Evolutionary conservation across 2,329 filamentous ascomycete species (phyloP).

Genomic region (Neonectria neomacrospora): DNA sequence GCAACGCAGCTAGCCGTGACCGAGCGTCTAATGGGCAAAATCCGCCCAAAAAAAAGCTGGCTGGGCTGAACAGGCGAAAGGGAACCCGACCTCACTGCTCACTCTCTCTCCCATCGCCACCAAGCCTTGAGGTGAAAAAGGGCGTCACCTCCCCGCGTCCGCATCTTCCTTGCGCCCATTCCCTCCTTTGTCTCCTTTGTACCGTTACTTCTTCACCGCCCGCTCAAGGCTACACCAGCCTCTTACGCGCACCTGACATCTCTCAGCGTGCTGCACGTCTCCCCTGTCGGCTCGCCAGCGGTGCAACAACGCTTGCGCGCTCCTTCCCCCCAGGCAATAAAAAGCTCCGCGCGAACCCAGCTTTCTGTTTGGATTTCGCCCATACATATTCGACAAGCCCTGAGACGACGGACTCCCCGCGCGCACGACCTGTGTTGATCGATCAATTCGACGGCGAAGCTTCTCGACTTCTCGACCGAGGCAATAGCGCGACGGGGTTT

Average conservation of each 20-base stretch:
- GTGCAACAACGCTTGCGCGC: slow-evolving; percentile 19
- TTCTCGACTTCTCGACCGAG: slow-evolving; percentile 31
- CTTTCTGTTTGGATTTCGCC: slow-evolving; percentile 2
- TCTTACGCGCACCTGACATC: slow-evolving; percentile 21
- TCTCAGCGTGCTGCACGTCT: slow-evolving; percentile 2
- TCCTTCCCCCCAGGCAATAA: slow-evolving; percentile 2
- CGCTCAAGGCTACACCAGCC: slow-evolving; percentile 23
- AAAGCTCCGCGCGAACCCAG: slow-evolving; percentile 12
- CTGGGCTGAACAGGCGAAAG: slow-evolving; percentile 37
- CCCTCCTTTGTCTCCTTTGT: slow-evolving; percentile 31
- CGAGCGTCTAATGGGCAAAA: slow-evolving; percentile 27
- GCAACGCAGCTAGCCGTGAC: slow-evolving; percentile 43
- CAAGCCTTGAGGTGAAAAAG: slow-evolving; percentile 45
- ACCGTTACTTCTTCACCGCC: slow-evolving; percentile 13
- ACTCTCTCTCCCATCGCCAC: slow-evolving; percentile 40
- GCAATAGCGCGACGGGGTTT: slow-evolving; percentile 35
- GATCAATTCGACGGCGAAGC: slow-evolving; percentile 34
- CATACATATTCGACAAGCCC: slow-evolving; percentile 12
- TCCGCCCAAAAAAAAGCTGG: slow-evolving; percentile 49
- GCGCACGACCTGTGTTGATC: slow-evolving; percentile 17
- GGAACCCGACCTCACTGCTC: slow-evolving; percentile 42
- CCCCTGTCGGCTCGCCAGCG: slow-evolving; percentile 8
- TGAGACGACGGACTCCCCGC: slow-evolving; percentile 9
- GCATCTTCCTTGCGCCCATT: slow-evolving; percentile 31
- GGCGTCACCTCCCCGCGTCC: slow-evolving; percentile 40